These are phyloP conservation scores for Paramecium bursaria DNA, from an alignment of 73 alveolate genomes.

Conservation along the genomic window DNA sequence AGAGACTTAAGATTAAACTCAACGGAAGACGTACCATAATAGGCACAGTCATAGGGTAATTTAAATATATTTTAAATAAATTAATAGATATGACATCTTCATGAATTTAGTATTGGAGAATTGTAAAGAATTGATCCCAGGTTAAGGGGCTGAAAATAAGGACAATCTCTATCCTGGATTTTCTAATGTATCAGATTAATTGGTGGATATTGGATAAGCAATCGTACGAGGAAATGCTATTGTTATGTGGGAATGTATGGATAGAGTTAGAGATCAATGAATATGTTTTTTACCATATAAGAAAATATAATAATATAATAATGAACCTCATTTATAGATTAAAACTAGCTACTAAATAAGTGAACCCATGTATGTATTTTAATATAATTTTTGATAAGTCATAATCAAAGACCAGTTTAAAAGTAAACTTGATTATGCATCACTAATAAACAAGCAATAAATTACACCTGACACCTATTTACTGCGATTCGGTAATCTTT, in stretches of 20 bases:
- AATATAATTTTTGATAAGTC: too few relatives aligned
- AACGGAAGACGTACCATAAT: slow-evolving; percentile 52
- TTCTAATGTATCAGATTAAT: slow-evolving; percentile 68
- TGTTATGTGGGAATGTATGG: slow-evolving; percentile 93
- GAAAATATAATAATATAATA: too few relatives aligned
- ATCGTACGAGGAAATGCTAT: slow-evolving; percentile 93
- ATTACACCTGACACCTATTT: too few relatives aligned
- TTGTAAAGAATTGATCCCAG: slow-evolving; percentile 77
- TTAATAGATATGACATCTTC: slow-evolving; percentile 88
- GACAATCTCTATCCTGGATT: slow-evolving; percentile 61
- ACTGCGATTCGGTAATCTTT: slow-evolving; percentile 45
- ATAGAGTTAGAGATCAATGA: slow-evolving; percentile 75
- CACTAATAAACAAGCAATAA: too few relatives aligned
- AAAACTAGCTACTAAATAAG: too few relatives aligned
- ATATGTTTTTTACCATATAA: too few relatives aligned
- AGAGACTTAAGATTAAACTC: slow-evolving; percentile 39
- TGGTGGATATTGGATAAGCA: slow-evolving; percentile 90
- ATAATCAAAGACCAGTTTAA: too few relatives aligned
- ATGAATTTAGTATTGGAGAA: slow-evolving; percentile 90
- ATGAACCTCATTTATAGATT: too few relatives aligned
- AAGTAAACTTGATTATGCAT: too few relatives aligned
- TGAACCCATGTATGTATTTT: too few relatives aligned
- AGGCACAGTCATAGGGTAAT: slow-evolving; percentile 56
- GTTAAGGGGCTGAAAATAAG: slow-evolving; percentile 59
- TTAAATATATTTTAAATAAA: too few relatives aligned